These are phyloP conservation scores for Hypoxylon cercidicola DNA, from an alignment of 495 filamentous ascomycete species.

Conservation along the genomic window DNA sequence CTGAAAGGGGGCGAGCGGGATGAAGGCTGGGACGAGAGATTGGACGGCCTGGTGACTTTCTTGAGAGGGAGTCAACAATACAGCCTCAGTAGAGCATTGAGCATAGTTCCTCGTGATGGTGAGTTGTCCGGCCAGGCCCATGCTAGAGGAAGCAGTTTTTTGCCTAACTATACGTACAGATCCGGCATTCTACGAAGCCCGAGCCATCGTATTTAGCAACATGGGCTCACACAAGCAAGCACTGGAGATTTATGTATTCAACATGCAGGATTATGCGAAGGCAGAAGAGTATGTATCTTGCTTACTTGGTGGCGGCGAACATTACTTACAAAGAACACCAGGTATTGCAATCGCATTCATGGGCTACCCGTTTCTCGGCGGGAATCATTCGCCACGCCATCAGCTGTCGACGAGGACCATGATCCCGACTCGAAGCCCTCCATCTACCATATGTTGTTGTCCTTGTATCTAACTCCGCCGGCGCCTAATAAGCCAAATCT, in stretches of 20 bases:
- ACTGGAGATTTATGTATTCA: slow-evolving; percentile 95
- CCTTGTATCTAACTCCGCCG: slow-evolving; percentile 88
- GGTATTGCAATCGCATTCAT: slow-evolving; percentile 90
- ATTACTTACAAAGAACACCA: slow-evolving; percentile 49
- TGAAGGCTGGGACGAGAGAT: slow-evolving; percentile 65
- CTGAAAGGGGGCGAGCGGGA: slow-evolving; percentile 61
- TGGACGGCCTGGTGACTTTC: slow-evolving; percentile 75
- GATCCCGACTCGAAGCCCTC: slow-evolving; percentile 69
- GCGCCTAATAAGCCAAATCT: slow-evolving; percentile 77
- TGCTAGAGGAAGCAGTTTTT: background rate
- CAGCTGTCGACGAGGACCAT: slow-evolving; percentile 41
- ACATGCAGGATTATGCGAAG: slow-evolving; percentile 83
- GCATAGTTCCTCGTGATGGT: slow-evolving; percentile 81
- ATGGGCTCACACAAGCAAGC: slow-evolving; percentile 97
- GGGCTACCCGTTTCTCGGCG: slow-evolving; percentile 52
- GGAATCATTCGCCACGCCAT: slow-evolving; percentile 31
- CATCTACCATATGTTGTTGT: slow-evolving; percentile 90
- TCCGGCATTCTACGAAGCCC: slow-evolving; percentile 86
- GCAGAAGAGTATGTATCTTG: slow-evolving; percentile 81
- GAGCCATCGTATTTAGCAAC: slow-evolving; percentile 91
- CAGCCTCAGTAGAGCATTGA: slow-evolving; percentile 77
- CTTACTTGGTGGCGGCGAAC: background rate
- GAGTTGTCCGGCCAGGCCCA: slow-evolving; percentile 43
- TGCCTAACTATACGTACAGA: slow-evolving; percentile 59
- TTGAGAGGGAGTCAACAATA: slow-evolving; percentile 81